Percentiles rank a stretch among this genome's conserved stretches.
Conservation (phyloP, 768 basidiomycete genomes). For the Leccinum subtestaceum region DNA sequence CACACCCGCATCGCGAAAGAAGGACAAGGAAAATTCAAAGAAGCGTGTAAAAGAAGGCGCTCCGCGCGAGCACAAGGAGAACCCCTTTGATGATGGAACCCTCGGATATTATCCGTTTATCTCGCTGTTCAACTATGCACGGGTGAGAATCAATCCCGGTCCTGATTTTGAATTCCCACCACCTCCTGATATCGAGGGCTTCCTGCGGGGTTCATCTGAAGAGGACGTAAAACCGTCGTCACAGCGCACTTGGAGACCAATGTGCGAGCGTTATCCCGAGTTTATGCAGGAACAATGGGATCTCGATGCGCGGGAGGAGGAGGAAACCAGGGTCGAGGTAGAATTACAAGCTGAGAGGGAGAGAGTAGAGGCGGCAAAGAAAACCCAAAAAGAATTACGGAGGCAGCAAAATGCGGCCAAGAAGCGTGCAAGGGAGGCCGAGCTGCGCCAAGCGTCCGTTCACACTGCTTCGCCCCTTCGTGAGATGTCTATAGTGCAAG, state of each 20-base stretch:
- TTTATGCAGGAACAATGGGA: constrained; percentile 81
- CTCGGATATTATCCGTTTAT: constrained; percentile 96
- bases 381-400: constrained; percentile 46
- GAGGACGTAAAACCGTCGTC: constrained; percentile 29
- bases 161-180: constrained; percentile 83
- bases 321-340: constrained; percentile 50
- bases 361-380: constrained; percentile 34
- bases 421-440: constrained; percentile 45
- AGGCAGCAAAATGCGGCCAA: constrained; percentile 52
- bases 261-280: constrained; percentile 81
- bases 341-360: constrained; percentile 45
- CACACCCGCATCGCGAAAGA: constrained; percentile 52
- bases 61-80: constrained; percentile 70
- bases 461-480: constrained; percentile 26
- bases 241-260: constrained; percentile 66
- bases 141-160: constrained; percentile 82
- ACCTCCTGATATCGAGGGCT: constrained; percentile 69
- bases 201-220: constrained; percentile 42
- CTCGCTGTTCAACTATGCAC: constrained; percentile 88
- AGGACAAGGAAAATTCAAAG: constrained; percentile 54
- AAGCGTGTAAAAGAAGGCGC: constrained; percentile 63
- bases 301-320: constrained; percentile 75
- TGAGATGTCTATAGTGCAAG: constrained; percentile 31
- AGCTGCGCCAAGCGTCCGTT: constrained; percentile 22
- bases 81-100: constrained; percentile 89